A percentile compares a stretch with the other conserved stretches of the same genome.
Conservation (phyloP, 345 rosid species). For the Balakata baccata region DNA sequence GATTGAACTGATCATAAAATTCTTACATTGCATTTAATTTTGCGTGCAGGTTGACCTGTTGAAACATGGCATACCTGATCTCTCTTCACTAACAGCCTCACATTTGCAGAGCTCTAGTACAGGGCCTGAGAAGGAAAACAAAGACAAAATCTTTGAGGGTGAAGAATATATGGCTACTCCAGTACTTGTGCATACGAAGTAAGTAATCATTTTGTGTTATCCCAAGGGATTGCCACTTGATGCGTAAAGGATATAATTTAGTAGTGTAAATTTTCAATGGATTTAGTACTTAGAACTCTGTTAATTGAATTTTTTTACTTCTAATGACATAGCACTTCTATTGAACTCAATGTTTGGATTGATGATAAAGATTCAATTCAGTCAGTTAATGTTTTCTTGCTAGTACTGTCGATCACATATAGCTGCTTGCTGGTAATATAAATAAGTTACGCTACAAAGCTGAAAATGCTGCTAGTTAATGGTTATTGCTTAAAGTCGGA, state of each 20-base stretch:
- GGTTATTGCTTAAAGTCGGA: not conserved
- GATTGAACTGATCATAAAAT: not conserved
- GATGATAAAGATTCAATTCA: too few species aligned
- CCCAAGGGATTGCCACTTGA: not conserved
- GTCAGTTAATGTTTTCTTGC: too few species aligned
- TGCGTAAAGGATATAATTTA: not conserved
- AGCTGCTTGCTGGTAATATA: not conserved
- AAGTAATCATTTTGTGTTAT: constrained; percentile 27
- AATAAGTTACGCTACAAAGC: not conserved
- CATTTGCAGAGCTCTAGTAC: constrained; percentile 42
- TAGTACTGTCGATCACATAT: too few species aligned
- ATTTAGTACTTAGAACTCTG: not conserved
- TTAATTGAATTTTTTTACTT: not conserved
- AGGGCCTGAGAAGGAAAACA: constrained; percentile 50
- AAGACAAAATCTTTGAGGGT: constrained; percentile 44
- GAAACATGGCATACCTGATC: constrained; percentile 85
- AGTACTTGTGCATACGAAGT: constrained; percentile 77
- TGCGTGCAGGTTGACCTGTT: constrained; percentile 68
- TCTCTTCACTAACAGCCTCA: constrained; percentile 46
- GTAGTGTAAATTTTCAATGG: not conserved
- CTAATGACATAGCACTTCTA: not conserved
- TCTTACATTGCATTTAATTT: not conserved
- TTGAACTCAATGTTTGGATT: not conserved
- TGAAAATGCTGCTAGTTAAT: not conserved
- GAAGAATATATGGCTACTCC: constrained; percentile 72